Evolutionary conservation across 2,329 filamentous ascomycete species (phyloP), one percentile per base, ranked within the genome.

Genomic region (Lachnellula subtilissima): DNA sequence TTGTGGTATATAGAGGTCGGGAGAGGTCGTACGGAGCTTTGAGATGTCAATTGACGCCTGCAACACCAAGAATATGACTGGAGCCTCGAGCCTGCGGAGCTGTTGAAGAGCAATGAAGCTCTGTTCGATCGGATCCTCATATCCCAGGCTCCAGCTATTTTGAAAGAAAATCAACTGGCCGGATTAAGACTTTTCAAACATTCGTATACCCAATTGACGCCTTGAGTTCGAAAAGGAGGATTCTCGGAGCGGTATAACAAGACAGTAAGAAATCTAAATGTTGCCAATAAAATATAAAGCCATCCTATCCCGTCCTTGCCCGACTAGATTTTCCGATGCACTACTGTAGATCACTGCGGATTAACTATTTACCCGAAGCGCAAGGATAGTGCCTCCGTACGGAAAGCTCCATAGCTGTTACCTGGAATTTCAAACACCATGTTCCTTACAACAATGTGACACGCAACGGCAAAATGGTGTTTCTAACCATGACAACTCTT

Each of bases 401-500:
- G 57, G 64, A 43, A 51, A 63, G 57, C 52, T 62, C 55, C 14
- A 42, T 45, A 56, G 56, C 50, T 55, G 52, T 47, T 23, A 59
- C 53, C 50, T 57, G 11, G 40, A 43, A 11, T 32, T 48, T 37
- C 50, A 7, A 35, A 56, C 54, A 53, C 46, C 50, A 25, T 52
- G 23, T 22, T 32, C 19, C 15, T 7, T 32, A 32, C n/a, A 6
- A 55, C 48, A 51, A 58, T 54, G 54, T 37, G 39, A 54, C 54
- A 52, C 52, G 15, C 25, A 52, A 53, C 42, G 28, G 40, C 46
- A 60, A 63, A 2, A 93, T 93, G 89, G 88, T 92, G 17, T 77
- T 88, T 45, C 82, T 94, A 43, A 89, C 85, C n/a, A 87, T 91
- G 78, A 92, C 88, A 4, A 71, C 81, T 64, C 76, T 81, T 63